Base-by-base conservation (phyloP, 768 basidiomycete species). In the Russula foetens region DNA sequence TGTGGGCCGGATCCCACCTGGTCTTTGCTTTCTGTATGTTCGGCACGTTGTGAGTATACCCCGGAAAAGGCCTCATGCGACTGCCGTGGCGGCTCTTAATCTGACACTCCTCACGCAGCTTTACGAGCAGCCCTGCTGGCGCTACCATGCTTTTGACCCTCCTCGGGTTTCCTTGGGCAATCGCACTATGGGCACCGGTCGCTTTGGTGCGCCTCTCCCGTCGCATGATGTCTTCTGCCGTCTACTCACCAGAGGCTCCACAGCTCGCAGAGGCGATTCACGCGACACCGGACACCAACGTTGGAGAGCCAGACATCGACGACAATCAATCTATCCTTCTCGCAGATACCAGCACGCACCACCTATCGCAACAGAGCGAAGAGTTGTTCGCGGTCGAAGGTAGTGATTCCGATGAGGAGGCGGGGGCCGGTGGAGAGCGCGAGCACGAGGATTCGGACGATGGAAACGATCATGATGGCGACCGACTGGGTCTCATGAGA, bases 181-280 rank as follows among this genome's bases (percentile, higher is more conserved):
- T 98, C 53, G 82, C 86, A 0, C 87, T 88, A 72, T 98, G 95
- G 96, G 92, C 86, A 3, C 95, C 95, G 3, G 96, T 92, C 73
- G 84, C 92, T 0, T 72, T 98, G 68, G 92, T 95, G 64, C 49
- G 84, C 74, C 19, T 2, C 23, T 41, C 23, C 31, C 17, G n/a
- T 15, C 59, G 56, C 21, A 28, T 41, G 46, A 3, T n/a, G 8
- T 33, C 15, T n/a, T 33, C 26, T 12, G 6, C 19, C 3, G 11
- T 23, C 21, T n/a, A 19, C 46, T 43, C 15, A 53, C 52, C 26
- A 21, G 38, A 24, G 48, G 4, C 14, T 35, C 12, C n/a, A 44
- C 44, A 72, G 71, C 84, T 96, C 14, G 91, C 84, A 17, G 90
- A 95, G 70, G 86, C 91, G 1, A 94, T 95, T 67, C 76, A 92